Evolutionary conservation across 1,284 basidiomycete species (phyloP).

Genomic region (Dichomitus squalens): DNA sequence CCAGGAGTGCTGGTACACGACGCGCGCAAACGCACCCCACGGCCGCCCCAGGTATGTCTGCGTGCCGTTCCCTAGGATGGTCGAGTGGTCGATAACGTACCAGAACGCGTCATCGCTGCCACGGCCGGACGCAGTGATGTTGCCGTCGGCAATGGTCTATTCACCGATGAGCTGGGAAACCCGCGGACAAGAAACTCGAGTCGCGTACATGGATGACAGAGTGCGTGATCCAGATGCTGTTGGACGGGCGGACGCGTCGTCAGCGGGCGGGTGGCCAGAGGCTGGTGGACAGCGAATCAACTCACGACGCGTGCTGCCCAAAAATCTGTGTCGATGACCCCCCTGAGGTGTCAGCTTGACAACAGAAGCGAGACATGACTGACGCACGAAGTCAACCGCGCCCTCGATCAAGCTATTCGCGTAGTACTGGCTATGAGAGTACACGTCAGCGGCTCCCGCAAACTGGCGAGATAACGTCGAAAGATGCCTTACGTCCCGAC

Average conservation of each 20-base stretch:
- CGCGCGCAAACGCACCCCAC: slow-evolving; percentile 39
- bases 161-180: background rate
- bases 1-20: slow-evolving; percentile 25
- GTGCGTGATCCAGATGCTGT: slow-evolving; percentile 29
- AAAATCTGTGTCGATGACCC: slow-evolving; percentile 42
- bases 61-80: slow-evolving; percentile 45
- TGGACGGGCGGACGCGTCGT: slow-evolving; percentile 39
- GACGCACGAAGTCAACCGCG: slow-evolving; percentile 52
- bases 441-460: background rate
- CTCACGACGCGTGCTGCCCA: slow-evolving; percentile 28
- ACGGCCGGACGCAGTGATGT: slow-evolving; percentile 55
- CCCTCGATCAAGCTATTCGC: slow-evolving; percentile 42
- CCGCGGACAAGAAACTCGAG: background rate
- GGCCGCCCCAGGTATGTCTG: slow-evolving; percentile 51
- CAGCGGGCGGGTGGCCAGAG: background rate
- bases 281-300: background rate
- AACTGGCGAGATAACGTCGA: background rate
- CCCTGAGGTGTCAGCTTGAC: slow-evolving; percentile 20
- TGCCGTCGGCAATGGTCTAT: slow-evolving; percentile 41
- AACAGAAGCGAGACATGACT: background rate
- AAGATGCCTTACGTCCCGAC: slow-evolving; percentile 45
- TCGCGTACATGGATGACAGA: slow-evolving; percentile 26
- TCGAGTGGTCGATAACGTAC: slow-evolving; percentile 51
- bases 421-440: slow-evolving; percentile 20
- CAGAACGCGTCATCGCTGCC: slow-evolving; percentile 42